Evolutionary conservation across 2,329 filamentous ascomycete species (phyloP).

Genomic region (Alternaria arbusti): DNA sequence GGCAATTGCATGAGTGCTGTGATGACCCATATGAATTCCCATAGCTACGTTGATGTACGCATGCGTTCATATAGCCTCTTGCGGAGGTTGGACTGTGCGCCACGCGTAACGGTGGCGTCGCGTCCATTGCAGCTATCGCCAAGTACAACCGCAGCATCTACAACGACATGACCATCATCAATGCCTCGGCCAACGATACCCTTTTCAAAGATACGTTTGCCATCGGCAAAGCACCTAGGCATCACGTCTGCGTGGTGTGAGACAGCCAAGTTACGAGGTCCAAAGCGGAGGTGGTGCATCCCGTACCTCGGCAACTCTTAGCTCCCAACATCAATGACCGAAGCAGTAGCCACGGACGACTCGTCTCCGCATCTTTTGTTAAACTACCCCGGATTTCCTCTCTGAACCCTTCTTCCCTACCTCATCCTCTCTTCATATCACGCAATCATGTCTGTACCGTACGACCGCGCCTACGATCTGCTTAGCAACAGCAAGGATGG

Average conservation of each 20-base stretch:
- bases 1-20: not conserved
- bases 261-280: not conserved
- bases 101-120: not conserved
- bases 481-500: slow-evolving; percentile 45
- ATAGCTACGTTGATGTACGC: not conserved
- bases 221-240: not conserved
- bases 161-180: not conserved
- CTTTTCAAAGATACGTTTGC: not conserved
- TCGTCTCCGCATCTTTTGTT: slow-evolving; percentile 20
- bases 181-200: slow-evolving; percentile 1
- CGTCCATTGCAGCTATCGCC: not conserved
- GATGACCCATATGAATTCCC: not conserved
- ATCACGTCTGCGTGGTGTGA: slow-evolving; percentile 4
- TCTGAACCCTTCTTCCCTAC: not conserved
- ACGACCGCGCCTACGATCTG: slow-evolving; percentile 32
- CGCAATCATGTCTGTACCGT: slow-evolving; percentile 40
- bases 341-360: slow-evolving; percentile 29
- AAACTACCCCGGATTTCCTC: slow-evolving; percentile 25
- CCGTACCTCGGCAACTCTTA: slow-evolving; percentile 34
- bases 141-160: not conserved
- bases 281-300: slow-evolving; percentile 14
- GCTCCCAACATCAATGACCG: slow-evolving; percentile 13
- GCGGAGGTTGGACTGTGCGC: not conserved
- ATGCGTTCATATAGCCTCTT: not conserved
- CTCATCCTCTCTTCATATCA: not conserved